Conservation (phyloP, 805 yeast genomes). For the Sugiyamaella chiloensis region DNA sequence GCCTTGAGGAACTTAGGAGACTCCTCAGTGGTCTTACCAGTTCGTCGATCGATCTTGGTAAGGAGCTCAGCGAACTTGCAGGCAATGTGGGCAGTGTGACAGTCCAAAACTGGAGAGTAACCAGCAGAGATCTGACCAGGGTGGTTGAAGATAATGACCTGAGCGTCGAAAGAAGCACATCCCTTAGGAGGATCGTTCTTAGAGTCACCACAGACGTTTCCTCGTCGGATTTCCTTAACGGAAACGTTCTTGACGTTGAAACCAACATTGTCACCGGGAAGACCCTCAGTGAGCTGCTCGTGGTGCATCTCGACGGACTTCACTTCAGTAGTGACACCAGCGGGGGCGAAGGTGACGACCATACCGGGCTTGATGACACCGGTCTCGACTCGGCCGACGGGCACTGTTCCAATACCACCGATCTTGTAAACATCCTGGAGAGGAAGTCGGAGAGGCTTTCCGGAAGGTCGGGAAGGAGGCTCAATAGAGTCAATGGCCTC, state of each 20-base stretch:
- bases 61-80: conserved; percentile 78
- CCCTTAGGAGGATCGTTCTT: conserved; percentile 85
- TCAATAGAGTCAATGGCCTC: conserved; percentile 83
- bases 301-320: conserved; percentile 89
- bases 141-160: conserved; percentile 84
- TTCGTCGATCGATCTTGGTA: conserved; percentile 86
- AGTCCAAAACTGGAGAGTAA: conserved; percentile 87
- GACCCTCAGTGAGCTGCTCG: conserved; percentile 73
- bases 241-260: conserved; percentile 90
- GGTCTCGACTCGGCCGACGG: conserved; percentile 92
- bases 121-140: conserved; percentile 91
- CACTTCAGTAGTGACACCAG: conserved; percentile 86
- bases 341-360: conserved; percentile 87
- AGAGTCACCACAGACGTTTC: conserved; percentile 90
- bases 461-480: conserved; percentile 77
- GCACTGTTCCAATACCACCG: conserved; percentile 90
- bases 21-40: conserved; percentile 88
- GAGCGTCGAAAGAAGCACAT: conserved; percentile 77
- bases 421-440: conserved; percentile 91
- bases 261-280: conserved; percentile 90
- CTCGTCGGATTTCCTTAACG: conserved; percentile 86
- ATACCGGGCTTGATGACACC: conserved; percentile 90
- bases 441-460: conserved; percentile 86
- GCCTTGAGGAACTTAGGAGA: conserved; percentile 91
- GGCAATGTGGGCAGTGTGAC: conserved; percentile 93